phyloP scores from a whole-genome alignment of 2,329 filamentous ascomycete genomes.

The Sordariomycetes sp. region DNA sequence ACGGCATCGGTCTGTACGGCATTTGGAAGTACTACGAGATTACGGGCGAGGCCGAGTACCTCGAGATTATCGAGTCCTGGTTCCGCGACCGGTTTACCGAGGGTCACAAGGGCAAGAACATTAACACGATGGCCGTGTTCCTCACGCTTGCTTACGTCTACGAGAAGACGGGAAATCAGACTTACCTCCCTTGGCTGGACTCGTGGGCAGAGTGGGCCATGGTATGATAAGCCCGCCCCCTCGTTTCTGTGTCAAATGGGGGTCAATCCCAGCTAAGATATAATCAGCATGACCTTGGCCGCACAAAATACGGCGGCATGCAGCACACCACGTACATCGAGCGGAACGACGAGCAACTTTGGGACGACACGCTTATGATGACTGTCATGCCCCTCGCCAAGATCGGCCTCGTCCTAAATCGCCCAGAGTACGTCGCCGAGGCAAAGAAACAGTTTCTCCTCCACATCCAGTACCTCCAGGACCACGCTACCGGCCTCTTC shows the following conservation, averaged over 20 bases:
- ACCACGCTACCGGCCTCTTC: constrained; percentile 60
- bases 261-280: too few species aligned
- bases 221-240: too few species aligned
- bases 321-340: constrained; percentile 67
- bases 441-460: constrained; percentile 69
- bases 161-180: constrained; percentile 57
- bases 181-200: constrained; percentile 68
- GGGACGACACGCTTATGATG: constrained; percentile 87
- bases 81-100: constrained; percentile 57
- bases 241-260: too few species aligned
- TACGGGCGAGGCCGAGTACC: constrained; percentile 48
- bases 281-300: constrained; percentile 65
- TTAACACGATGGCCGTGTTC: constrained; percentile 76
- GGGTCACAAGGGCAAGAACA: constrained; percentile 71
- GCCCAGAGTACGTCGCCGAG: constrained; percentile 66
- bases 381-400: constrained; percentile 72
- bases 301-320: constrained; percentile 62
- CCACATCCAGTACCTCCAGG: constrained; percentile 70
- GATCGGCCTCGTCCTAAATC: constrained; percentile 59
- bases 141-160: constrained; percentile 69
- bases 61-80: constrained; percentile 63
- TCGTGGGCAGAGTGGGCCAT: constrained; percentile 75
- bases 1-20: constrained; percentile 62
- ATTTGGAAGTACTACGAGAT: constrained; percentile 74
- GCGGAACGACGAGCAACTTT: constrained; percentile 64